Base-by-base conservation (phyloP, 257 asterid species). In the Lycium ferocissimum region DNA sequence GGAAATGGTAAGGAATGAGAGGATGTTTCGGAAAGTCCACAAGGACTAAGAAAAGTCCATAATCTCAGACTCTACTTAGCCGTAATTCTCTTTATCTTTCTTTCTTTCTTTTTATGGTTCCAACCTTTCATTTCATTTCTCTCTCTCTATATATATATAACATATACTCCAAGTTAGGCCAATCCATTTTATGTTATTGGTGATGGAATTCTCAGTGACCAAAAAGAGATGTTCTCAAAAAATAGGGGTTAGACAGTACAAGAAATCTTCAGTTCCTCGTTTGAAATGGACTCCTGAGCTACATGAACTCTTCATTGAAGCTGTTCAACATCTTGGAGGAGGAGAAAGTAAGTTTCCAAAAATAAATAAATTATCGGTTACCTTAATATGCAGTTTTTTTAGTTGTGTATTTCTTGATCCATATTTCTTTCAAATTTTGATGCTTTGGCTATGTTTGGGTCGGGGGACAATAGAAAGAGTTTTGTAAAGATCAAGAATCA, bases 231-330 rank as follows among this genome's bases (percentile, higher is more conserved):
- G 5, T 26, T 20, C 54, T 35, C 3, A 49, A 33, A 84, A 47
- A 81, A 81, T 49, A 15, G 49, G 85, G 9, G 88, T 88, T 15
- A 79, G 91, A 78, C 85, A 58, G 20, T 88, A 88, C 88, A 84
- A 79, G 58, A 88, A 88, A 82, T 88, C 91, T 0, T 66, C 79
- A 4, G 67, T 82, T 62, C 89, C 89, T 11, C 86, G 91, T n/a
- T 70, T 88, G 58, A 85, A 86, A 9, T 88, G 91, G 91, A 88
- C 89, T 40, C 84, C 91, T 56, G 86, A 88, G 35, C 91, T 88
- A 70, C 91, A 88, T 37, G 75, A 70, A 18, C 89, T 81, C 63
- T 88, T 88, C 81, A 80, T 79, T 58, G 88, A 88, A 80, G 83
- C 88, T 63, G 85, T 88, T 47, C 86, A 86, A 45, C 65, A 49